Percentiles rank a stretch among this genome's conserved stretches.
Evolutionary conservation across 2,329 filamentous ascomycete genomes (phyloP).

Genomic region (Arthroderma uncinatum): DNA sequence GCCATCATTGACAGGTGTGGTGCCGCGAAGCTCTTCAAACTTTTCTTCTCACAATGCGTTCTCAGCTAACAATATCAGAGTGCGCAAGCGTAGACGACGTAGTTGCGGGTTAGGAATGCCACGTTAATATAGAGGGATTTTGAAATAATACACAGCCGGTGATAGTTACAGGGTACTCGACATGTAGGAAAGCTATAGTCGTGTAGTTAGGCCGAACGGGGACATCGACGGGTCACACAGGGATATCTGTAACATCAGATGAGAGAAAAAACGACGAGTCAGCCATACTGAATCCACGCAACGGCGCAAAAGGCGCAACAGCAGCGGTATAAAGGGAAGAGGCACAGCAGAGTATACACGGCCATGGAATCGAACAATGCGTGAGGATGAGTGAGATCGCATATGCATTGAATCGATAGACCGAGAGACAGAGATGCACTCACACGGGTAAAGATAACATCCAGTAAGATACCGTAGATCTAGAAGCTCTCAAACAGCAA

Average conservation of each 20-base stretch:
- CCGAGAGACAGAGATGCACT: neutral
- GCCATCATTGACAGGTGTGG: constrained; percentile 23
- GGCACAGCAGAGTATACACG: neutral
- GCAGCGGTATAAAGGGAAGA: neutral
- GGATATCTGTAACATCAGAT: constrained; percentile 1
- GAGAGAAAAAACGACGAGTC: neutral
- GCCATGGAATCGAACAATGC: neutral
- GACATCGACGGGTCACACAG: neutral
- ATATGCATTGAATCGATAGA: neutral
- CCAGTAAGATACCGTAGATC: neutral
- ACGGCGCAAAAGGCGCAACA: neutral
- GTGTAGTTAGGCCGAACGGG: neutral
- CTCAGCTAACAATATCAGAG: neutral
- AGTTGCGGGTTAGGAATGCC: neutral
- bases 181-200: constrained; percentile 1
- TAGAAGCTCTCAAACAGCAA: neutral
- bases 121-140: neutral
- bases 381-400: neutral
- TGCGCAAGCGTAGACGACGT: neutral
- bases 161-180: neutral
- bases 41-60: neutral
- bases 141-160: neutral
- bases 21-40: neutral
- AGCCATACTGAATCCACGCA: neutral
- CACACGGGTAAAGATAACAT: neutral